Evolutionary conservation across 73 alveolate species (phyloP).

Genomic region (Uronychia binucleata): DNA sequence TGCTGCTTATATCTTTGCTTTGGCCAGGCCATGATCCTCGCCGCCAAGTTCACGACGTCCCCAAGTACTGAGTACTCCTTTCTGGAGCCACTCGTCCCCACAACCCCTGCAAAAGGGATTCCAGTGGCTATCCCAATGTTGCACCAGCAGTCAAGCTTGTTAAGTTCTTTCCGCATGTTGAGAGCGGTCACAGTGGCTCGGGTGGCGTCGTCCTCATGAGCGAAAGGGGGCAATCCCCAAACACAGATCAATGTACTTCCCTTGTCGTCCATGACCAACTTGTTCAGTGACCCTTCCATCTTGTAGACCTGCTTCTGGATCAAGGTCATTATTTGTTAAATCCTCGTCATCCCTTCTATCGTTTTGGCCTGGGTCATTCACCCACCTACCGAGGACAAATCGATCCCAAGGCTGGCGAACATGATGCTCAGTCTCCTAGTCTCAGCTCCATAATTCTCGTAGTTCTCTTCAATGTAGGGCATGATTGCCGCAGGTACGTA

Average conservation of each 20-base stretch:
- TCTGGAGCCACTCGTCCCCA: constrained; percentile 96
- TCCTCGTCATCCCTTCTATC: constrained; percentile 82
- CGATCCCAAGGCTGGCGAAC: constrained; percentile 92
- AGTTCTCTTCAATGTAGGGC: constrained; percentile 88
- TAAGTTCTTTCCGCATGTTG: constrained; percentile 73
- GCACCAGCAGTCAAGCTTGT: constrained; percentile 76
- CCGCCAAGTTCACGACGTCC: constrained; percentile 94
- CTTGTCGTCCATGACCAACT: constrained; percentile 93
- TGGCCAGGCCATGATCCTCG: constrained; percentile 90
- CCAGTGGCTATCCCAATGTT: constrained; percentile 94
- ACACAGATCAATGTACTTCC: constrained; percentile 89
- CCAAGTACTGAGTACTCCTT: constrained; percentile 97
- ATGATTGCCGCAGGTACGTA: constrained; percentile 94
- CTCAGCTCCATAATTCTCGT: constrained; percentile 92
- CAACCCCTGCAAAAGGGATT: constrained; percentile 91
- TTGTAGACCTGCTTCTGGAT: constrained; percentile 89
- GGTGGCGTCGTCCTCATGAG: constrained; percentile 94
- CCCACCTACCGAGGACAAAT: constrained; percentile 85
- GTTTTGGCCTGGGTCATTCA: no score
- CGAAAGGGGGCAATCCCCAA: constrained; percentile 96
- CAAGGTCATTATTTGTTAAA: constrained; percentile 81
- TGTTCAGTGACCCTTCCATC: constrained; percentile 93
- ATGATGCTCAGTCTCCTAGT: constrained; percentile 86
- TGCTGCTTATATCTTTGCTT: constrained; percentile 15
- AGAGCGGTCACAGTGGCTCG: constrained; percentile 91